These are phyloP conservation scores for Megacollybia platyphylla DNA, from an alignment of 1,284 basidiomycete genomes.

Conservation along the genomic window DNA sequence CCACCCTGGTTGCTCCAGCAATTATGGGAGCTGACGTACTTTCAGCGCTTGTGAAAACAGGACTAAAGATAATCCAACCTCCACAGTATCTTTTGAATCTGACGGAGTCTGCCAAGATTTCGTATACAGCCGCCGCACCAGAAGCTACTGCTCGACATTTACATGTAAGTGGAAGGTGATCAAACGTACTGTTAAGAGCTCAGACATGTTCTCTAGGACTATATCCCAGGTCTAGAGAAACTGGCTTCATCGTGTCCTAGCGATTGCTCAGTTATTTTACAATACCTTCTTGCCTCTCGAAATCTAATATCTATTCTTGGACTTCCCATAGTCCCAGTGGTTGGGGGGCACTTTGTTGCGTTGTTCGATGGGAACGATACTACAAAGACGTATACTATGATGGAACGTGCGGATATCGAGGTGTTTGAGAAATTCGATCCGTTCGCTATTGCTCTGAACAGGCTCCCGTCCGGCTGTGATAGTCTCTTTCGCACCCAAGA, in stretches of 20 bases:
- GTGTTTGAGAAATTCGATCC: not conserved
- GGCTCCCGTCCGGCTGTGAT: constrained; percentile 1
- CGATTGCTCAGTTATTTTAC: constrained; percentile 12
- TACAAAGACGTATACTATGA: not conserved
- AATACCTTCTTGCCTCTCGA: constrained; percentile 19
- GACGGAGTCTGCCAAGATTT: not conserved
- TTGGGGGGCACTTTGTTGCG: constrained; percentile 11
- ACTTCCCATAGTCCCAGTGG: constrained; percentile 19
- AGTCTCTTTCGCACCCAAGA: constrained; percentile 11
- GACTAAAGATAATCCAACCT: constrained; percentile 17
- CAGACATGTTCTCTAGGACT: too few relatives aligned
- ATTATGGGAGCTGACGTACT: constrained; percentile 10
- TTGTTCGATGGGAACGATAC: constrained; percentile 6
- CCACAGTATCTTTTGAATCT: constrained; percentile 17
- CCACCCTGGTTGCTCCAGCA: constrained; percentile 13
- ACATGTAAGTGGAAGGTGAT: not conserved
- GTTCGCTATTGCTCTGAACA: not conserved
- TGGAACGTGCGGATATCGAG: constrained; percentile 1
- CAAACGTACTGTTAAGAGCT: too few relatives aligned
- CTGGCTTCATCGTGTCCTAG: constrained; percentile 1
- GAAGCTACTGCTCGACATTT: not conserved
- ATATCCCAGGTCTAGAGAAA: not conserved
- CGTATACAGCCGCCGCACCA: not conserved
- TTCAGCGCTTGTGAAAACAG: constrained; percentile 13
- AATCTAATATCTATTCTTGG: constrained; percentile 16